Percentiles rank a stretch among this genome's conserved stretches.
These are phyloP conservation scores for Heterotrichella gracilis DNA, from an alignment of 352 stramenopile species.

Conservation along the genomic window DNA sequence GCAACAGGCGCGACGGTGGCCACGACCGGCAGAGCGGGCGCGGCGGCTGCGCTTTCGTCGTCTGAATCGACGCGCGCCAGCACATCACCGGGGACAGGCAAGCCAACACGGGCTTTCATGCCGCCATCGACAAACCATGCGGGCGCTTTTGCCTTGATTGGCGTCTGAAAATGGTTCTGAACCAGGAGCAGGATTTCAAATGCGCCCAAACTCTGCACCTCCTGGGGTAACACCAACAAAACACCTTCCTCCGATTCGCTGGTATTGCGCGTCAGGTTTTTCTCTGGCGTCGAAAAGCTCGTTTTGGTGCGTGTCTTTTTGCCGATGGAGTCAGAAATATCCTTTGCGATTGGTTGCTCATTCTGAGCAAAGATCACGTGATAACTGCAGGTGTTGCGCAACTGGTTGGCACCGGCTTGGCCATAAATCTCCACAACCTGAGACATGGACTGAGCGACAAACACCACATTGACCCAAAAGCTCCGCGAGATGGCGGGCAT, in stretches of 20 bases:
- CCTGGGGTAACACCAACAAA: background rate
- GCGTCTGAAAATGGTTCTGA: constrained; percentile 1
- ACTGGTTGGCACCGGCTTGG: background rate
- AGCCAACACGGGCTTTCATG: background rate
- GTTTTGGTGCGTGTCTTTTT: constrained; percentile 4
- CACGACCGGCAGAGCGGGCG: background rate
- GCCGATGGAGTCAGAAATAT: constrained; percentile 1
- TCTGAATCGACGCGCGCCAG: background rate
- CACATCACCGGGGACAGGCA: background rate
- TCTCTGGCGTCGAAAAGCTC: background rate
- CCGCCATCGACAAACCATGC: background rate
- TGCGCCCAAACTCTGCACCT: background rate
- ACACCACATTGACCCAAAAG: constrained; percentile 1
- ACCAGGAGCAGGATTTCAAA: constrained; percentile 1
- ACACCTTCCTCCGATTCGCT: background rate
- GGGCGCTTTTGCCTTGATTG: background rate
- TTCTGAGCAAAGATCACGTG: background rate
- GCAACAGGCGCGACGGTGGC: background rate
- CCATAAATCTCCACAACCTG: constrained; percentile 1
- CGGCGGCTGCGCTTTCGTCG: background rate
- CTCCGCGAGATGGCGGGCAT: background rate
- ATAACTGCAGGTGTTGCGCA: background rate
- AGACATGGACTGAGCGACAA: background rate
- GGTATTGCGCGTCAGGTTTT: constrained; percentile 1
- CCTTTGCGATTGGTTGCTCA: background rate